Evolutionary conservation across 2,329 filamentous ascomycete species (phyloP).

Genomic region (Penicillium sp.): DNA sequence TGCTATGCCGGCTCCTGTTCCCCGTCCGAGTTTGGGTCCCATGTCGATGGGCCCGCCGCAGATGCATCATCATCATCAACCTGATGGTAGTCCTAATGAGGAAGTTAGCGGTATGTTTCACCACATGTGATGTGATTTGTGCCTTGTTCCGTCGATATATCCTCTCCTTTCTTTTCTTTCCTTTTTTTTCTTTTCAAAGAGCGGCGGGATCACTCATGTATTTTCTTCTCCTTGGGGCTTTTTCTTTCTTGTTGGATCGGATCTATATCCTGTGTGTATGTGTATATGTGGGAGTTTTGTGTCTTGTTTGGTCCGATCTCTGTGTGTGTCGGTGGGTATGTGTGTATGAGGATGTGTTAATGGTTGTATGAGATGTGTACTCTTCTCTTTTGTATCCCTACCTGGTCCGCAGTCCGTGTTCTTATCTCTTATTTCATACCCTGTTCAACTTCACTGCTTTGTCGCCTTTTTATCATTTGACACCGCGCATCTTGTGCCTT

Average conservation of each 20-base stretch:
- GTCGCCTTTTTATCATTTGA: slow-evolving; percentile 20
- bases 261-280: slow-evolving; percentile 9
- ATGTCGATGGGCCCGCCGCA: slow-evolving; percentile 68
- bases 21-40: slow-evolving; percentile 45
- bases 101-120: slow-evolving; percentile 97
- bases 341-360: slow-evolving; percentile 16
- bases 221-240: slow-evolving; percentile 3
- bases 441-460: slow-evolving; percentile 20
- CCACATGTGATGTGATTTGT: slow-evolving; percentile 67
- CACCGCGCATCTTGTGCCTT: slow-evolving; percentile 19
- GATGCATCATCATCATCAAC: slow-evolving; percentile 70
- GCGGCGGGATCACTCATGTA: slow-evolving; percentile 13
- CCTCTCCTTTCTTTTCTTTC: neutral
- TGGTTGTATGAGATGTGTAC: slow-evolving; percentile 13
- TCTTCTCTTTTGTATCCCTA: slow-evolving; percentile 33
- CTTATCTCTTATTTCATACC: slow-evolving; percentile 23
- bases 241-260: slow-evolving; percentile 8
- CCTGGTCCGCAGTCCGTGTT: slow-evolving; percentile 22
- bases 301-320: neutral
- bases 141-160: slow-evolving; percentile 10
- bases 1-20: slow-evolving; percentile 52
- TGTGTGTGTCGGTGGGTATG: slow-evolving; percentile 5
- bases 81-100: slow-evolving; percentile 63
- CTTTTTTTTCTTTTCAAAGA: slow-evolving; percentile 4
- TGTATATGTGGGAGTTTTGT: slow-evolving; percentile 19